Evolutionary conservation across 208 protist species (phyloP), one percentile per base, ranked within the genome.

Genomic region (Trypanosomatidae sp.): DNA sequence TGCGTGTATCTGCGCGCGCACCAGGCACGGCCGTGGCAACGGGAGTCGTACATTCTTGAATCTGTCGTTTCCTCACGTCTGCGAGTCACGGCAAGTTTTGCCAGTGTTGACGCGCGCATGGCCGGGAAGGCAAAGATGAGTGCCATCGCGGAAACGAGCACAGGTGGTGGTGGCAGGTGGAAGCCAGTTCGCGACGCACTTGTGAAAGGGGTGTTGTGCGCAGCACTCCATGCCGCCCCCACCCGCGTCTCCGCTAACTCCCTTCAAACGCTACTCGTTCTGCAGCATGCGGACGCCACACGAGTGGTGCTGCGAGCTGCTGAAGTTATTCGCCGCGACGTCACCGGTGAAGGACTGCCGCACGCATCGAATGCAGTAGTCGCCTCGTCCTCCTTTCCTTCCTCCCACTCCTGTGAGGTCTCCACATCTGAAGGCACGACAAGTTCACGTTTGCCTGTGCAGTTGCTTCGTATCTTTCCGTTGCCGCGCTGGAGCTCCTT

Each of bases 51-150:
- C 46, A 17, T 69, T 3, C 39, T 78, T 15, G 67, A 60, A n/a
- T 59, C 39, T 49, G 46, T 68, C n/a, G 15, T 78, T 22, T 43
- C 46, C 19, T 72, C 74, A 7, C 74, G 74, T 1, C 60, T 73
- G 36, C 43, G 10, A 8, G 66, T 22, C n/a, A 60, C 66, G 15
- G 73, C 52, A 3, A 49, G n/a, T 3, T 12, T 22, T 52, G 28
- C 28, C 17, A 55, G 36, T 25, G 0, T 4, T 39, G 17, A 43
- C 6, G 33, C 33, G 17, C 28, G 28, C 6, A 15, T 25, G 9
- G 10, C 25, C 25, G 25, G 25, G 53, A 59, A 33, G 17, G 25
- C 53, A 25, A 33, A 4, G 25, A 33, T 28, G 53, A 59, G 7
- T 9, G 53, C 53, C 53, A 17, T 33, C 25, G 12, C 53, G 53